Conservation (phyloP, 140 eudicot species). For the Bidens hawaiensis region DNA sequence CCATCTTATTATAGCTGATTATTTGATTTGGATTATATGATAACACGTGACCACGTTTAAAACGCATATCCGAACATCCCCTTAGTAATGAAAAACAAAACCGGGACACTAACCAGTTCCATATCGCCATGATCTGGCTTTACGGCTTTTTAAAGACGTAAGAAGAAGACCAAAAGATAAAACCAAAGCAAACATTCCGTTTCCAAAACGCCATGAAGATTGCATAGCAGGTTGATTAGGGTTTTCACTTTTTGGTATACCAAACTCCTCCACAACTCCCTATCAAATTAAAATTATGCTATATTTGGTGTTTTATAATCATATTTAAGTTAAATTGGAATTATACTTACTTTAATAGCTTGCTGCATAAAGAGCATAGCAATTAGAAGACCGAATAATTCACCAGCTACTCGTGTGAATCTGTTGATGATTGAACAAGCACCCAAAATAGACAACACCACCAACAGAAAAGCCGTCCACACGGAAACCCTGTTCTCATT, state of each 20-base stretch:
- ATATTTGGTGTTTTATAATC: neutral
- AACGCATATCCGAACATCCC: neutral
- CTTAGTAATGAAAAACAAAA: neutral
- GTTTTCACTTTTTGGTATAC: slow-evolving; percentile 74
- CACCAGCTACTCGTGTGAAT: slow-evolving; percentile 95
- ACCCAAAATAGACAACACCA: slow-evolving; percentile 78
- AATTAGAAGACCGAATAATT: slow-evolving; percentile 86
- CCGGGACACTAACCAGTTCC: slow-evolving; percentile 59
- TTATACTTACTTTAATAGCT: slow-evolving; percentile 77
- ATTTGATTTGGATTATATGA: neutral
- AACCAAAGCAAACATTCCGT: slow-evolving; percentile 98
- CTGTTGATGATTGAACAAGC: slow-evolving; percentile 97
- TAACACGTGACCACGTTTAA: neutral
- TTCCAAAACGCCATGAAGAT: slow-evolving; percentile 96
- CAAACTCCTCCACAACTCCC: slow-evolving; percentile 94
- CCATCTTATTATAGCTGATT: neutral
- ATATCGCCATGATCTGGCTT: slow-evolving; percentile 98
- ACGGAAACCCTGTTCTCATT: slow-evolving; percentile 77
- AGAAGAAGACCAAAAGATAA: slow-evolving; percentile 94
- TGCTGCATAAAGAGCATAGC: slow-evolving; percentile 99
- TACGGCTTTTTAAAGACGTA: slow-evolving; percentile 85
- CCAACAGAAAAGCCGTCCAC: slow-evolving; percentile 92
- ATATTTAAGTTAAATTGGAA: too few species aligned
- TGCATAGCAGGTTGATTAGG: slow-evolving; percentile 55
- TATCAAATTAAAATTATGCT: slow-evolving; percentile 25